These are phyloP conservation scores for Massariosphaeria phaeospora DNA, from an alignment of 495 filamentous ascomycete species.

Conservation along the genomic window DNA sequence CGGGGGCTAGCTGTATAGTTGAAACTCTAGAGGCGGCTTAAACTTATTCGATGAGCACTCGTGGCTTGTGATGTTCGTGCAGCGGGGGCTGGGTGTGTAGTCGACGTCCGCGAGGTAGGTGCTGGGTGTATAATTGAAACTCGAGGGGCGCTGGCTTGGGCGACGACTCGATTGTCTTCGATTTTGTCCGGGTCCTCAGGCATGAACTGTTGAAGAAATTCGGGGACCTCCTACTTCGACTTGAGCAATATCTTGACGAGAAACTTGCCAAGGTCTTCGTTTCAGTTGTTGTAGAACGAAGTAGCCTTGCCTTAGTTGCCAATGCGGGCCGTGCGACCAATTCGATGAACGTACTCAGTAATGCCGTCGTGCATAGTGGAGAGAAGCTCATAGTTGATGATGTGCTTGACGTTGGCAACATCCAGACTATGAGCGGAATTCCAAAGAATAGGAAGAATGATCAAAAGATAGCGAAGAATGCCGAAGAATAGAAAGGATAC, in stretches of 20 bases:
- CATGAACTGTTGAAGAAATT: conserved; percentile 59
- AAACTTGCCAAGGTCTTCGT: conserved; percentile 61
- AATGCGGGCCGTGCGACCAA: conserved; percentile 92
- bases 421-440: conserved; percentile 83
- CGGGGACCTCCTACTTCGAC: conserved; percentile 67
- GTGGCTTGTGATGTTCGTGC: background rate
- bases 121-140: background rate
- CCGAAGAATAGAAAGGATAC: too few relatives aligned
- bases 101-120: background rate
- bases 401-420: conserved; percentile 76
- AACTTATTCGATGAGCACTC: background rate
- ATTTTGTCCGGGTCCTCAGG: too few relatives aligned
- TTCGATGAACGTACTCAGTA: conserved; percentile 88
- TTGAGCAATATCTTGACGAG: conserved; percentile 77
- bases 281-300: conserved; percentile 75
- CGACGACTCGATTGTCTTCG: conserved; percentile 69
- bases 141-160: conserved; percentile 37
- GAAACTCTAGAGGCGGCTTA: too few relatives aligned
- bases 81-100: conserved; percentile 6
- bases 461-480: too few relatives aligned
- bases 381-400: conserved; percentile 91
- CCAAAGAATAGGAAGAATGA: too few relatives aligned
- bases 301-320: conserved; percentile 81
- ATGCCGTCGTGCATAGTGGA: conserved; percentile 69
- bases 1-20: too few relatives aligned